phyloP scores from a whole-genome alignment of 805 yeast species.

The Starmerella vaccinii region DNA sequence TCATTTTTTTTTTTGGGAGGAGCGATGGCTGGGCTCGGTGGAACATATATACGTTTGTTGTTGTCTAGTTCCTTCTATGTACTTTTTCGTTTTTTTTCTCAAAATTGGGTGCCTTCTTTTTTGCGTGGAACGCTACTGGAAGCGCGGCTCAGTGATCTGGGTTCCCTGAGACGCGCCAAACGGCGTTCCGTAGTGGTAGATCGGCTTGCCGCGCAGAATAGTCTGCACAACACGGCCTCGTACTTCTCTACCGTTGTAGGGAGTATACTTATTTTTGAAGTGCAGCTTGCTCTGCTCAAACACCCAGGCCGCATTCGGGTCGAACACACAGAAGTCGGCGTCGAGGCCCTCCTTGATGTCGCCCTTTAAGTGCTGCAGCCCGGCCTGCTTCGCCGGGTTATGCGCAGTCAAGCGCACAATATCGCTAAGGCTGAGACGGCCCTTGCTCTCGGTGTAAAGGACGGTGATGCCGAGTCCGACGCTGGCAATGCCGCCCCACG shows the following conservation, averaged over 20 bases:
- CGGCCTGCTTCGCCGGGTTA: constrained; percentile 80
- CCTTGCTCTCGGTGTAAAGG: constrained; percentile 52
- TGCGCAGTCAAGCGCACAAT: constrained; percentile 69
- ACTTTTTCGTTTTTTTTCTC: too few relatives aligned
- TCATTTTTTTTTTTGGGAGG: too few relatives aligned
- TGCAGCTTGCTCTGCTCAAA: constrained; percentile 31
- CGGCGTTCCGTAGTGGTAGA: constrained; percentile 32
- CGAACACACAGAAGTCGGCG: constrained; percentile 81
- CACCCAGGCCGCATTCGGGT: constrained; percentile 47
- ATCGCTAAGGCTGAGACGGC: constrained; percentile 45
- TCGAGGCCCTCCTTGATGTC: constrained; percentile 61
- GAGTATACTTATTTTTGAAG: constrained; percentile 82
- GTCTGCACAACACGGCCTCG: constrained; percentile 73
- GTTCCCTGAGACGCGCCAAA: constrained; percentile 6
- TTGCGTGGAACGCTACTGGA: background rate
- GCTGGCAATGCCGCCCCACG: constrained; percentile 95
- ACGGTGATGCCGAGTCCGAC: constrained; percentile 85
- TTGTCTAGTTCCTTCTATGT: too few relatives aligned
- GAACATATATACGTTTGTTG: too few relatives aligned
- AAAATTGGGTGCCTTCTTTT: background rate
- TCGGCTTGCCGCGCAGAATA: constrained; percentile 60
- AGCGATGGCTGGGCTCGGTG: too few relatives aligned
- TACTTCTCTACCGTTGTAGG: constrained; percentile 62
- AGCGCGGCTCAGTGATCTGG: background rate
- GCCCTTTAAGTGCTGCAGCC: constrained; percentile 66